Conservation (phyloP, 371 early-diverging fungal genomes). For the Syncephalastrum contaminatum region DNA sequence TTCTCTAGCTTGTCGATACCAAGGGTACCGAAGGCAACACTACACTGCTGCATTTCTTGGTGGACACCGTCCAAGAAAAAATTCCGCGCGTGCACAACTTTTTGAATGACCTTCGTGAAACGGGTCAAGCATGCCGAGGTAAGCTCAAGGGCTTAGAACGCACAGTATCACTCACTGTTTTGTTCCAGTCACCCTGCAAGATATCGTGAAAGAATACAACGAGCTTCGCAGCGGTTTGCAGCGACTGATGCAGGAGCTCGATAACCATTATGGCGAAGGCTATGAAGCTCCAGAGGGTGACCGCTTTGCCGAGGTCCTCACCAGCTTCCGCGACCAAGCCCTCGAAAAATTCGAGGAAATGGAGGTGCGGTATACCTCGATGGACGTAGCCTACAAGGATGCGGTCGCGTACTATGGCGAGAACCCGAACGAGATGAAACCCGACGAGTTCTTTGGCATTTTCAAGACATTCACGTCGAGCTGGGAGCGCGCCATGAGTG, state of each 20-base stretch:
- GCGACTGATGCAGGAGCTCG: slow-evolving; percentile 49
- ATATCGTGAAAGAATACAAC: slow-evolving; percentile 56
- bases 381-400: slow-evolving; percentile 70
- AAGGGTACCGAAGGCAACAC: slow-evolving; percentile 72
- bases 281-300: slow-evolving; percentile 40
- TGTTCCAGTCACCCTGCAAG: slow-evolving; percentile 51
- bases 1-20: slow-evolving; percentile 72
- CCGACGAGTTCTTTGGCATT: slow-evolving; percentile 89
- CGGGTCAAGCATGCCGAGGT: slow-evolving; percentile 79
- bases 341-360: slow-evolving; percentile 48
- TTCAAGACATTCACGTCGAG: slow-evolving; percentile 80
- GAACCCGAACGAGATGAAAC: slow-evolving; percentile 73
- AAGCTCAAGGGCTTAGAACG: slow-evolving; percentile 12
- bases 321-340: slow-evolving; percentile 50
- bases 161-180: background rate
- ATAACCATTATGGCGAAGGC: slow-evolving; percentile 44
- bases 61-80: slow-evolving; percentile 64
- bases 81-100: slow-evolving; percentile 69
- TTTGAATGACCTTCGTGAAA: slow-evolving; percentile 66
- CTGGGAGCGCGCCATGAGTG: slow-evolving; percentile 63
- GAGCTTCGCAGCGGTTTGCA: slow-evolving; percentile 56
- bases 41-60: slow-evolving; percentile 81
- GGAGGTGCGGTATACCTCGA: slow-evolving; percentile 49
- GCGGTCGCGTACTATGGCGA: slow-evolving; percentile 80
- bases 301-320: slow-evolving; percentile 43